Evolutionary conservation across 805 yeast species (phyloP), one percentile per base, ranked within the genome.

Genomic region (Wickerhamomyces xylosicus): DNA sequence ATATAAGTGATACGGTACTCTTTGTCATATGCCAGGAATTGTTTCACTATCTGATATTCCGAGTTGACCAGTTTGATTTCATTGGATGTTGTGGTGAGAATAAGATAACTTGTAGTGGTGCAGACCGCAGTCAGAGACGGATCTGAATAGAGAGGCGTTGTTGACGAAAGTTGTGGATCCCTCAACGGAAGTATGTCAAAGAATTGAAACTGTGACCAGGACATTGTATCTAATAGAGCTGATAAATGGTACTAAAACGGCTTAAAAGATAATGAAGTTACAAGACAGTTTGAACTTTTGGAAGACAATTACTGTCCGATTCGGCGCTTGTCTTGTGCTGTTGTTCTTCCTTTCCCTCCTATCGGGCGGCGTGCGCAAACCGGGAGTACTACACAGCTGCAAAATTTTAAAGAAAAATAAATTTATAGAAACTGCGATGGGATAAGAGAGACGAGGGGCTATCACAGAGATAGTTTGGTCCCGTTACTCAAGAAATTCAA

Each of bases 161-260:
- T 67, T 0, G 80, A 65, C 6, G 79, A 79, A 41, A 72, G 69
- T 42, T 72, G 64, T 5, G 97, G 97, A 54, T 92, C 98, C 44
- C 78, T 63, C 16, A 92, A 81, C 5, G 96, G 96, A 0, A 78
- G 69, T 29, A 74, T 69, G 38, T 86, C 95, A 57, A 83, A 87
- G 58, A 90, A 83, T 44, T 85, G 85, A 59, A 90, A 84, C 53
- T 84, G 95, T 43, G 90, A 67, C 89, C 89, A 83, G 7, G 64
- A 52, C 58, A 53, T 52, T 16, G 11, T 35, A 17, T 9, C 7
- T 9, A 8, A 13, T 29, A 18, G 18, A 15, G 34, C 20, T 11
- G 9, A 10, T 15, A 31, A 29, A 18, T 19, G 16, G 27, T 10
- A 22, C 11, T 27, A 7, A 7, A 17, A 21, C 8, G 36, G 36